Base-by-base conservation (phyloP, 495 filamentous ascomycete genomes). In the Hypoxylon lenormandii region DNA sequence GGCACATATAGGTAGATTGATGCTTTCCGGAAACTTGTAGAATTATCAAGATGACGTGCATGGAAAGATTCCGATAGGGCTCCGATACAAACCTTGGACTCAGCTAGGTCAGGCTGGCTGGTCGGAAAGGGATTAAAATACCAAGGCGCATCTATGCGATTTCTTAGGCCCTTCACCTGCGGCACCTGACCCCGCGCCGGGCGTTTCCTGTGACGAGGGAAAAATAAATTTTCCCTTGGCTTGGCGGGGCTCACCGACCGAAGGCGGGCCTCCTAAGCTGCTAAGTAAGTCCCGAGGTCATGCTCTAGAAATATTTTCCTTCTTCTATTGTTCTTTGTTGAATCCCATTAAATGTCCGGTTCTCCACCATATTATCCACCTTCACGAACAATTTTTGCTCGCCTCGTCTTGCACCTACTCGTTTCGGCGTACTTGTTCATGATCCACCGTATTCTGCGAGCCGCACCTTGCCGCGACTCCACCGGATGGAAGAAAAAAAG, bases 381-480 rank as follows among this genome's bases (percentile, higher is more conserved):
- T 21, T 60, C 42, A 59, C 21, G 19, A 60, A 55, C 37, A 47
- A 47, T 15, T 26, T 62, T 42, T 38, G 16, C 23, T 19, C 30
- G 10, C 18, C 28, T 57, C 33, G n/a, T n/a, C n/a, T 36, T 15
- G 21, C 5, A 18, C 7, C 37, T 45, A 7, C 38, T 56, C 59
- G 47, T 19, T 61, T 61, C 52, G 51, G 56, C 62, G 55, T 42
- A 38, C 40, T n/a, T n/a, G 12, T 15, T 11, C 28, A 0, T 28
- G 8, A 28, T 42, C 57, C 61, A 63, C 57, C 15, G 4, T 40
- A 42, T 58, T 50, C 15, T 5, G 28, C 60, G 47, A 62, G 68
- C 68, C 68, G 68, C 53, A 62, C 11, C 26, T 66, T 71, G 38
- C 68, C 68, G 68, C 47, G 13, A 53, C 53, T 66, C 58, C 58